Conservation (phyloP, 805 yeast genomes). For the Saccharomycopsis vini region DNA sequence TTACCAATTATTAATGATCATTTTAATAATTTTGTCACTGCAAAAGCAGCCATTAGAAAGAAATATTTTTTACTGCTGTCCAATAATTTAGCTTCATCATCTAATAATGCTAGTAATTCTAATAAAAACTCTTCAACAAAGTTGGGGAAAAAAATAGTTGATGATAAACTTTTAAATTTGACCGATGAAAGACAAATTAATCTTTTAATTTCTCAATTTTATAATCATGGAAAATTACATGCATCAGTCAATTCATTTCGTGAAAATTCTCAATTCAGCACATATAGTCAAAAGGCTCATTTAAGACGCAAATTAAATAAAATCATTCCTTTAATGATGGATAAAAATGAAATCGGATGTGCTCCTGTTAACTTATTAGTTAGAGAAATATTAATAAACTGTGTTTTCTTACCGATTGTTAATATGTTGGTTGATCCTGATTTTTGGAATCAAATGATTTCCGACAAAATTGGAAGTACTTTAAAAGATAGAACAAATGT, state of each 20-base stretch:
- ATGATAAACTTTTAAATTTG: slow-evolving; percentile 3
- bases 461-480: slow-evolving; percentile 49
- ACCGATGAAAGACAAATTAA: slow-evolving; percentile 24
- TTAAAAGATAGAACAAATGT: slow-evolving; percentile 71
- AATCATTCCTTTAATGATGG: slow-evolving; percentile 43
- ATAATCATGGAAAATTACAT: slow-evolving; percentile 48
- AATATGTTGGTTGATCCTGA: slow-evolving; percentile 60
- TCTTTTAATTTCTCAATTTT: slow-evolving; percentile 35
- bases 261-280: slow-evolving; percentile 17
- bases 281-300: slow-evolving; percentile 38
- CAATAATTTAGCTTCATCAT: no score
- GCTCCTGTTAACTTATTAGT: slow-evolving; percentile 41
- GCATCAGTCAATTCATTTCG: slow-evolving; percentile 29
- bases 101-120: no score
- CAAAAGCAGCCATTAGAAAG: slow-evolving; percentile 26
- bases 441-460: slow-evolving; percentile 61
- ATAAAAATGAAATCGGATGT: slow-evolving; percentile 35
- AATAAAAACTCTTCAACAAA: neutral
- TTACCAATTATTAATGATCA: slow-evolving; percentile 65
- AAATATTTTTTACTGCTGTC: slow-evolving; percentile 5
- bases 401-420: slow-evolving; percentile 44
- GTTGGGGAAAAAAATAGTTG: neutral
- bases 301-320: slow-evolving; percentile 34
- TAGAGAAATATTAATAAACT: slow-evolving; percentile 54
- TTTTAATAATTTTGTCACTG: slow-evolving; percentile 39